These are phyloP conservation scores for Parastagonospora nodorum DNA, from an alignment of 2,329 filamentous ascomycete genomes.

Conservation along the genomic window DNA sequence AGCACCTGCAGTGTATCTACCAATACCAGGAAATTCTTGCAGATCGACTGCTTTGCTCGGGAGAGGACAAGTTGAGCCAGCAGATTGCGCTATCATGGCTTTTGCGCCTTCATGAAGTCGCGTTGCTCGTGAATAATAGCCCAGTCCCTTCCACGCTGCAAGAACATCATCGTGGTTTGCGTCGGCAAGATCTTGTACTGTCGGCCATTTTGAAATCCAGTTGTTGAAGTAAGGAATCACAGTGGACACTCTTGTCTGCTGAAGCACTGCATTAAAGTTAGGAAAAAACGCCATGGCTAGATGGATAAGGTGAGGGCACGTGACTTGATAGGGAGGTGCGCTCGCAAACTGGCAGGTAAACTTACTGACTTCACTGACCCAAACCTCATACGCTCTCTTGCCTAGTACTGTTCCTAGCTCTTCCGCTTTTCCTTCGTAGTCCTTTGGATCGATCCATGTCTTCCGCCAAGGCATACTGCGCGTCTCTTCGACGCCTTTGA, in stretches of 20 bases:
- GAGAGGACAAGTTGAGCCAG: conserved; percentile 53
- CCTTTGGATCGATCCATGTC: conserved; percentile 58
- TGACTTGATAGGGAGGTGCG: background rate
- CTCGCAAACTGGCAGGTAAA: conserved; percentile 1
- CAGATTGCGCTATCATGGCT: conserved; percentile 49
- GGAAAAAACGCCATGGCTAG: conserved; percentile 14
- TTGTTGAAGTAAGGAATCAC: conserved; percentile 68
- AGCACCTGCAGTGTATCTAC: conserved; percentile 66
- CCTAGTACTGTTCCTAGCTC: conserved; percentile 52
- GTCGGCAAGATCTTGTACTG: conserved; percentile 60
- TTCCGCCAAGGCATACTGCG: conserved; percentile 56
- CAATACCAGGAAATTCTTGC: conserved; percentile 62
- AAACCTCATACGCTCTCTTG: conserved; percentile 66
- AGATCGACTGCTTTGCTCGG: conserved; percentile 55
- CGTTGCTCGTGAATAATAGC: conserved; percentile 68
- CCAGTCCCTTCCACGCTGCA: conserved; percentile 64
- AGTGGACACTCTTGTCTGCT: conserved; percentile 67
- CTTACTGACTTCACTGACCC: conserved; percentile 67
- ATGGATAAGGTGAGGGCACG: background rate
- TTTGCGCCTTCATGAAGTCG: conserved; percentile 64
- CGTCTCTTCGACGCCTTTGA: conserved; percentile 33
- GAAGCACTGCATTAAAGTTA: conserved; percentile 54
- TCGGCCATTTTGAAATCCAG: conserved; percentile 67
- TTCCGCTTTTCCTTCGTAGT: conserved; percentile 17
- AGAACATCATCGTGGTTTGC: conserved; percentile 63